These are phyloP conservation scores for Moringa oleifera DNA, from an alignment of 345 rosid genomes.

Conservation along the genomic window DNA sequence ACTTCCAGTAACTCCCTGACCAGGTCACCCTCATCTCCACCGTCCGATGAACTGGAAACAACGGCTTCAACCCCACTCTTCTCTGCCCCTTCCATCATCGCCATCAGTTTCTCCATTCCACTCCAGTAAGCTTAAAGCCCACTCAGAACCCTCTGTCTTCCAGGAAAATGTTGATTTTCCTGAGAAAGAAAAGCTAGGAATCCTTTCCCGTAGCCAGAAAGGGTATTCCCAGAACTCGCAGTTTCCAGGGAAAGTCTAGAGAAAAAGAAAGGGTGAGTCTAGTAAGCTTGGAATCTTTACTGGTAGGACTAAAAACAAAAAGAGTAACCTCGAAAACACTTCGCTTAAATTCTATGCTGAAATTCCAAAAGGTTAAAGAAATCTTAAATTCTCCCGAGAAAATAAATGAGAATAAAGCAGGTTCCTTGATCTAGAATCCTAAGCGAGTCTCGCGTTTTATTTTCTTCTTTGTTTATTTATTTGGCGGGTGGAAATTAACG, in stretches of 20 bases:
- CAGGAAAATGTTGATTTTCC: not conserved
- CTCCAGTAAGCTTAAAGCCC: constrained; percentile 3
- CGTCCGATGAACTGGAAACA: constrained; percentile 24
- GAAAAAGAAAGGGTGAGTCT: not conserved
- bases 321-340: too few species aligned
- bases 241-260: too few species aligned
- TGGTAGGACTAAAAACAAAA: too few species aligned
- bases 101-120: constrained; percentile 22
- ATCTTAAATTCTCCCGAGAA: not conserved
- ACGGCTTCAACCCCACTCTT: not conserved
- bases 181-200: too few species aligned
- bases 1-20: constrained; percentile 34
- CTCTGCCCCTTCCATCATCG: not conserved
- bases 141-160: not conserved
- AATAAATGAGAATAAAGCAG: not conserved
- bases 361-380: too few species aligned
- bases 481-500: not conserved
- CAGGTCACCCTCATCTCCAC: constrained; percentile 14
- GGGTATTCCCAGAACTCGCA: too few species aligned
- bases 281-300: too few species aligned
- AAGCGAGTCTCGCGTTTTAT: not conserved
- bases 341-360: too few species aligned
- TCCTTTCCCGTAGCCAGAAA: too few species aligned
- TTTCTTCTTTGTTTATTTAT: too few species aligned
- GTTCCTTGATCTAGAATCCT: not conserved